Base-by-base conservation (phyloP, 164 flowering plant genomes). In the Pachysandra terminalis region DNA sequence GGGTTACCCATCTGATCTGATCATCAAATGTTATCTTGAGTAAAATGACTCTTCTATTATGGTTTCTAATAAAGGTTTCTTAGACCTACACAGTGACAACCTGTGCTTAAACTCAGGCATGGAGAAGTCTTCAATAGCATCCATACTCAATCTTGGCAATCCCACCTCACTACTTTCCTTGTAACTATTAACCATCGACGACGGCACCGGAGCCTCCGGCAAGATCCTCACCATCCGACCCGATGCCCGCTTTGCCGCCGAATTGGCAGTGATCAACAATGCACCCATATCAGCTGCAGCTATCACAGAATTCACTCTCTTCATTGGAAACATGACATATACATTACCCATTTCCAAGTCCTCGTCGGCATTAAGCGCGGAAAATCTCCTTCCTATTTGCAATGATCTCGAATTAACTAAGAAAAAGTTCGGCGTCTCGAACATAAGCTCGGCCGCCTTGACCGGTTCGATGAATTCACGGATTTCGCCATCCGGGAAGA, bases 381-480 rank as follows among this genome's bases (percentile, higher is more conserved):
- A 67, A 66, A 86, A 86, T 58, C 86, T 69, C 54, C 78, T 68
- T 1, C 85, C 85, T 12, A 82, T 81, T 52, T 74, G 77, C 35
- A 86, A 68, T 3, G 87, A 78, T 48, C 55, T 48, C 3, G 87
- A 73, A 57, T 77, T 79, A 10, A 64, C 80, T 5, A n/a, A n/a
- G n/a, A n/a, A n/a, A n/a, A n/a, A n/a, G n/a, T n/a, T n/a, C n/a
- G n/a, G n/a, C n/a, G n/a, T 68, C 63, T 86, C 90, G 14, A 86
- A 68, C 90, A 86, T 86, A 9, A 86, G 80, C 77, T 86, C 90
- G 0, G 90, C 90, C 14, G 86, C 90, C 26, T 75, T 84, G 15
- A 74, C 45, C 9, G 75, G 71, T 10, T 78, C 74, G 21, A 78
- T 73, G 70, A 76, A 76, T 67, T 74, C 80, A 48, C 83, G 70